phyloP scores from a whole-genome alignment of 2,329 filamentous ascomycete species.

The Aspergillus spinulosporus region DNA sequence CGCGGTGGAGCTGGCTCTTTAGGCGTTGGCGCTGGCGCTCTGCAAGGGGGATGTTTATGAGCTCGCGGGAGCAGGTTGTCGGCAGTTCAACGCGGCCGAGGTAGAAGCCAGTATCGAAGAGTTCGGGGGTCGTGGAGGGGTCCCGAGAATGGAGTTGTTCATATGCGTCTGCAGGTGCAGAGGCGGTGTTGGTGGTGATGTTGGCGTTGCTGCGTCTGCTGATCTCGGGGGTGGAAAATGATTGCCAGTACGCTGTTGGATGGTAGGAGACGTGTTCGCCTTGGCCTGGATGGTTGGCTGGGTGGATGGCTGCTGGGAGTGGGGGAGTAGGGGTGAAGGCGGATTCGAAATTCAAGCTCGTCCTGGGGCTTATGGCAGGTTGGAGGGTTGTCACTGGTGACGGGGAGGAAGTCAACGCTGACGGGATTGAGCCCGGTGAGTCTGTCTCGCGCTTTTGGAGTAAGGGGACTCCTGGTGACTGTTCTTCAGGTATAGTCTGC shows the following conservation, averaged over 20 bases:
- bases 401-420: neutral
- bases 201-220: neutral
- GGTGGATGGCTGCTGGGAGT: neutral
- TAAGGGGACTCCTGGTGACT: neutral
- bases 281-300: constrained; percentile 1
- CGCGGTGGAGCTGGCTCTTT: neutral
- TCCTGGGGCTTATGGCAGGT: neutral
- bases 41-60: constrained; percentile 29
- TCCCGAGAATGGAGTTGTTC: neutral
- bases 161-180: no score
- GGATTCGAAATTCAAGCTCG: neutral
- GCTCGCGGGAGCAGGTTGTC: constrained; percentile 25
- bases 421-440: neutral
- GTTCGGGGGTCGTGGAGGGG: constrained; percentile 22
- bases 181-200: no score
- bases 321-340: neutral
- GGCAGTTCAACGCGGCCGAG: constrained; percentile 30
- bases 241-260: neutral
- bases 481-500: neutral
- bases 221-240: constrained; percentile 2
- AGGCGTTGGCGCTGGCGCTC: constrained; percentile 16
- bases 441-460: neutral
- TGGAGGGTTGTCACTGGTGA: neutral
- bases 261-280: neutral
- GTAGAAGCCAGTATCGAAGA: constrained; percentile 33